A percentile compares a stretch with the other conserved stretches of the same genome.
Conservation (phyloP, 2,329 filamentous ascomycete species). For the Zalaria sp. region DNA sequence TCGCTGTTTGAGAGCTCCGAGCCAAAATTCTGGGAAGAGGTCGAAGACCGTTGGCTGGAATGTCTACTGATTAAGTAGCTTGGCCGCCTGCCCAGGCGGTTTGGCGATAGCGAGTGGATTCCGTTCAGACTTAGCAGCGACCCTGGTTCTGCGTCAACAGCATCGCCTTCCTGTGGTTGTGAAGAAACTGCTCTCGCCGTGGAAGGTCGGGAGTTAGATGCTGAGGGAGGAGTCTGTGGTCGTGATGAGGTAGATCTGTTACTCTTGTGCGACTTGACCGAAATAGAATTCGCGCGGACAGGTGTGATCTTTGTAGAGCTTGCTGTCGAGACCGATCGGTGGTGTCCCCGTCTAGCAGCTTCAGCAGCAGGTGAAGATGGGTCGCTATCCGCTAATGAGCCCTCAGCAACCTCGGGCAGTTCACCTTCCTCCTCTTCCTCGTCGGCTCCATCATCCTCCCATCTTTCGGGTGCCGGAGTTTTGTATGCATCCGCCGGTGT, state of each 20-base stretch:
- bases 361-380: conserved; percentile 30
- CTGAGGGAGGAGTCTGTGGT: neutral
- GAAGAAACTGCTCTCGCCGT: neutral
- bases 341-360: conserved; percentile 21
- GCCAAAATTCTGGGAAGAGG: conserved; percentile 39
- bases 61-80: conserved; percentile 42
- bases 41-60: conserved; percentile 43
- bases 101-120: conserved; percentile 9
- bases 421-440: conserved; percentile 12
- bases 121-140: conserved; percentile 4
- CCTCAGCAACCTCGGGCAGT: conserved; percentile 3
- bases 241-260: too few species aligned
- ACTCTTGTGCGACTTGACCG: too few species aligned
- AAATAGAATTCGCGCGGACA: too few species aligned
- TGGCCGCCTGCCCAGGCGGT: conserved; percentile 29
- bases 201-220: neutral
- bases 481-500: conserved; percentile 29
- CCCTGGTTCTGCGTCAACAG: neutral
- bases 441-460: conserved; percentile 12
- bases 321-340: conserved; percentile 5
- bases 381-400: conserved; percentile 1
- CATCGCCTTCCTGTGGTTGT: conserved; percentile 1
- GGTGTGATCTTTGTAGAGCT: too few species aligned
- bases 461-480: conserved; percentile 20
- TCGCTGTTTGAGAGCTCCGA: conserved; percentile 58